Percentiles rank a stretch among this genome's conserved stretches.
Evolutionary conservation across 768 basidiomycete species (phyloP).

Genomic region (Pisolithus microcarpus): DNA sequence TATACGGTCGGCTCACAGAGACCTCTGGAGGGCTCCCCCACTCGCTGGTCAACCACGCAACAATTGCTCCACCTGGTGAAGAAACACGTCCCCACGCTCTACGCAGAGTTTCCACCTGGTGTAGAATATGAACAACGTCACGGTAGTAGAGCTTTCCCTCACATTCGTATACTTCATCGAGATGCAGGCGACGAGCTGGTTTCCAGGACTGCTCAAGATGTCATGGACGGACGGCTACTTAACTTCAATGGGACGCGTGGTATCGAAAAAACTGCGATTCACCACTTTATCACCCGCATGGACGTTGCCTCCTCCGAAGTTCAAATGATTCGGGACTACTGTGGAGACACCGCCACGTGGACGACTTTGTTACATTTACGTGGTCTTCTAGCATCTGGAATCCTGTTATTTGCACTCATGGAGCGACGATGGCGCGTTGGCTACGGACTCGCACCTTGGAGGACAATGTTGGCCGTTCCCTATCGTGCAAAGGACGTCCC

Average conservation of each 20-base stretch:
- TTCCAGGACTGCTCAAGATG: conserved; percentile 1
- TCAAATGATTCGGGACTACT: conserved; percentile 8
- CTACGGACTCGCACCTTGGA: conserved; percentile 38
- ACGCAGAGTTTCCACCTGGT: not conserved
- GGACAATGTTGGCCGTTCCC: conserved; percentile 45
- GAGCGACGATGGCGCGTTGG: conserved; percentile 45
- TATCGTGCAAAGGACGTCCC: conserved; percentile 50
- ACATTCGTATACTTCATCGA: conserved; percentile 1
- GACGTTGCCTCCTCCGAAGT: conserved; percentile 1
- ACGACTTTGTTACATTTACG: conserved; percentile 36
- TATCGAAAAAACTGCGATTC: conserved; percentile 11
- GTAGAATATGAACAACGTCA: conserved; percentile 1
- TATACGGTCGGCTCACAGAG: conserved; percentile 35
- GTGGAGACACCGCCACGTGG: conserved; percentile 22
- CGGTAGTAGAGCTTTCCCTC: conserved; percentile 1
- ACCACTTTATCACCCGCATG: conserved; percentile 17
- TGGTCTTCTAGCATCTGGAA: conserved; percentile 36
- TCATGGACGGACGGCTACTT: conserved; percentile 14
- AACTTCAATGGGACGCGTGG: conserved; percentile 14
- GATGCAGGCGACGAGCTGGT: conserved; percentile 1
- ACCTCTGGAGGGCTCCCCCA: conserved; percentile 32
- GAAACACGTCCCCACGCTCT: not conserved
- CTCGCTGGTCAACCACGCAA: conserved; percentile 37
- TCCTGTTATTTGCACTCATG: conserved; percentile 32
- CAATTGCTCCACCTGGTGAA: conserved; percentile 26